Percentiles rank a stretch among this genome's conserved stretches.
Evolutionary conservation across 768 basidiomycete species (phyloP).

Genomic region (Trametes elegans): DNA sequence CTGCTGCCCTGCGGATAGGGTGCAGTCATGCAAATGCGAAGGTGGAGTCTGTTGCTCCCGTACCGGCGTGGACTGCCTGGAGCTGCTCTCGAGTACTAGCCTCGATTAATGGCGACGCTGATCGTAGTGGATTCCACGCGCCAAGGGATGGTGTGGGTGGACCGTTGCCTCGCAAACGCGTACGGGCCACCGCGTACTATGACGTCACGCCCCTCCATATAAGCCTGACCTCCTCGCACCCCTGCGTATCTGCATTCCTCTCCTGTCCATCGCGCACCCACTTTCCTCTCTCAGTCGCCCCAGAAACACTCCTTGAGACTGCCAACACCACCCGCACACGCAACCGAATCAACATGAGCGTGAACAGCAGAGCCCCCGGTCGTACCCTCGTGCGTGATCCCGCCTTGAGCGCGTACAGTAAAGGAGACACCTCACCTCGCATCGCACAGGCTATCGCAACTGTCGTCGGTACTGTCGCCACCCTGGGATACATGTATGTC

Average conservation of each 20-base stretch:
- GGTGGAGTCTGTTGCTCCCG: no score
- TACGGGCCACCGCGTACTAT: not conserved
- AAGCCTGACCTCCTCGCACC: not conserved
- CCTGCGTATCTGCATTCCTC: not conserved
- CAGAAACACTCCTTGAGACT: not conserved
- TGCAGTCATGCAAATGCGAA: no score
- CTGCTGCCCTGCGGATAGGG: no score
- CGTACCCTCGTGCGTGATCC: not conserved
- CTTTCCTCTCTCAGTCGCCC: not conserved
- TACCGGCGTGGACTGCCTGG: no score
- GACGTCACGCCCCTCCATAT: not conserved
- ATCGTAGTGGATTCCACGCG: no score
- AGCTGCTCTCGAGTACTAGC: no score
- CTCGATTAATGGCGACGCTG: no score
- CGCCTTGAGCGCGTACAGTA: not conserved
- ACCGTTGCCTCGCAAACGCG: no score
- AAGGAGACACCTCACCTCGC: not conserved
- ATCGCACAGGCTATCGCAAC: not conserved
- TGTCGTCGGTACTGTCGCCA: not conserved
- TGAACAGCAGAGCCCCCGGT: not conserved
- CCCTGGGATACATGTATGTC: constrained; percentile 21
- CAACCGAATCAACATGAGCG: not conserved
- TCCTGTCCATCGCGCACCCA: not conserved
- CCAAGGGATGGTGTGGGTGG: no score
- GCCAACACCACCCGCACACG: not conserved